A percentile compares a stretch with the other conserved stretches of the same genome.
Evolutionary conservation across 169 alveolate species (phyloP).

Genomic region (Cryptosporidium sp.): DNA sequence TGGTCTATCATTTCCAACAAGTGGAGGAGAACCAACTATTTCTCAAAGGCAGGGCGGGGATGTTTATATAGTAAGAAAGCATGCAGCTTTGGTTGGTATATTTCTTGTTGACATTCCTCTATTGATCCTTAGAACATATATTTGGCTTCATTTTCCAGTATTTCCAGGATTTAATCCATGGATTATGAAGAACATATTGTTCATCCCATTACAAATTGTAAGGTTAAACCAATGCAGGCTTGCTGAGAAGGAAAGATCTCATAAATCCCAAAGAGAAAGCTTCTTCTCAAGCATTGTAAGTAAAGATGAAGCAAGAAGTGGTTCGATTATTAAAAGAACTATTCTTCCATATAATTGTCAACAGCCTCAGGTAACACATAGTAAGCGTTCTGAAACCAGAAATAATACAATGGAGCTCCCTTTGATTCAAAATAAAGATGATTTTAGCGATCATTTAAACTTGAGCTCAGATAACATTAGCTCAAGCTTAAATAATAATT

Average conservation of each 20-base stretch:
- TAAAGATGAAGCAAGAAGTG: neutral
- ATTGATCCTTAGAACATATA: conserved; percentile 70
- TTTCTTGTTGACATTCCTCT: conserved; percentile 80
- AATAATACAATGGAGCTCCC: conserved; percentile 21
- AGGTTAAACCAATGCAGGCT: conserved; percentile 80
- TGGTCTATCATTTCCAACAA: conserved; percentile 80
- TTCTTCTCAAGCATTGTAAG: conserved; percentile 22
- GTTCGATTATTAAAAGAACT: conserved; percentile 13
- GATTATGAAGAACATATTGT: conserved; percentile 77
- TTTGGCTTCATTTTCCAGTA: conserved; percentile 80
- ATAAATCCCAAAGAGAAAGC: conserved; percentile 76
- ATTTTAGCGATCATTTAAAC: neutral
- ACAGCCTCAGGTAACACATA: neutral
- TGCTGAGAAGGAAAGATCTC: conserved; percentile 80
- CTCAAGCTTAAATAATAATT: neutral
- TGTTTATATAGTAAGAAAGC: conserved; percentile 79
- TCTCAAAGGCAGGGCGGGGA: conserved; percentile 76
- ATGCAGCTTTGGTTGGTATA: conserved; percentile 81
- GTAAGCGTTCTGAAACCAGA: conserved; percentile 6
- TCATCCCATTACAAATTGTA: conserved; percentile 78
- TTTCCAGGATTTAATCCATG: conserved; percentile 81
- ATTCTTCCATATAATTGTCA: conserved; percentile 1
- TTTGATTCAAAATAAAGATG: conserved; percentile 24
- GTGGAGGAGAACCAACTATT: conserved; percentile 77
- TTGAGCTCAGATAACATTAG: conserved; percentile 1